Percentiles rank a stretch among this genome's conserved stretches.
phyloP scores from a whole-genome alignment of 2,329 filamentous ascomycete genomes.

The Raffaelea albimanens region DNA sequence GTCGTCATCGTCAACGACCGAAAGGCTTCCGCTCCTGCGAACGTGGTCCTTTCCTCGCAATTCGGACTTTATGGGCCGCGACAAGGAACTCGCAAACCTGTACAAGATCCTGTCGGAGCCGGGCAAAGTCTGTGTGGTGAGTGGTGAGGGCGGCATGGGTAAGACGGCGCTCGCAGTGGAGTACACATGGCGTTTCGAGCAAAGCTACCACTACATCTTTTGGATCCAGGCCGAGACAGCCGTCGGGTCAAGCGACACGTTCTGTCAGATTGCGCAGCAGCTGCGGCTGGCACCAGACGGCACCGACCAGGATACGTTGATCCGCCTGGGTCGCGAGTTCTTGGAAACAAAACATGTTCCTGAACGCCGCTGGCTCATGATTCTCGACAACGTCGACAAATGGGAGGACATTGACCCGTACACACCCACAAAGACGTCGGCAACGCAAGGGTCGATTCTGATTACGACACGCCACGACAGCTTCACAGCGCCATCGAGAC shows the following conservation, averaged over 20 bases:
- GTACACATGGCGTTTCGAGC: slow-evolving; percentile 15
- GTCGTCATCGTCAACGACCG: too few relatives aligned
- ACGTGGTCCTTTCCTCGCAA: slow-evolving; percentile 8
- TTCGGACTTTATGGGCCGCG: slow-evolving; percentile 11
- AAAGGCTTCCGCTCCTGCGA: slow-evolving; percentile 9
- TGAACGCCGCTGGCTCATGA: slow-evolving; percentile 13
- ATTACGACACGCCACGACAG: too few relatives aligned
- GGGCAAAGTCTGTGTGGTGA: slow-evolving; percentile 12
- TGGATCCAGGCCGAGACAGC: slow-evolving; percentile 19
- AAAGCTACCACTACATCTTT: slow-evolving; percentile 16
- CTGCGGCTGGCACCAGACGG: slow-evolving; percentile 9
- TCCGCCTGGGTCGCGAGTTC: slow-evolving; percentile 10
- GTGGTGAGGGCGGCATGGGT: slow-evolving; percentile 12
- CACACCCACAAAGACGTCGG: slow-evolving; percentile 10
- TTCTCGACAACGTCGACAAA: slow-evolving; percentile 12
- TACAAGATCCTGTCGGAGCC: slow-evolving; percentile 13
- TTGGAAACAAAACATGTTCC: slow-evolving; percentile 7
- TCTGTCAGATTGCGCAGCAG: slow-evolving; percentile 12
- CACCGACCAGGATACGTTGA: slow-evolving; percentile 10
- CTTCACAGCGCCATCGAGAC: slow-evolving; percentile 11
- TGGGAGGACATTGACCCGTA: slow-evolving; percentile 13
- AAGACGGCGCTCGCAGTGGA: slow-evolving; percentile 17
- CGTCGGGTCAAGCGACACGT: slow-evolving; percentile 13
- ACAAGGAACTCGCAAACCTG: slow-evolving; percentile 10
- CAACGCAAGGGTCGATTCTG: slow-evolving; percentile 10